Percentiles rank a stretch among this genome's conserved stretches.
phyloP scores from a whole-genome alignment of 2,329 filamentous ascomycete species.

The Geosmithia morbida region DNA sequence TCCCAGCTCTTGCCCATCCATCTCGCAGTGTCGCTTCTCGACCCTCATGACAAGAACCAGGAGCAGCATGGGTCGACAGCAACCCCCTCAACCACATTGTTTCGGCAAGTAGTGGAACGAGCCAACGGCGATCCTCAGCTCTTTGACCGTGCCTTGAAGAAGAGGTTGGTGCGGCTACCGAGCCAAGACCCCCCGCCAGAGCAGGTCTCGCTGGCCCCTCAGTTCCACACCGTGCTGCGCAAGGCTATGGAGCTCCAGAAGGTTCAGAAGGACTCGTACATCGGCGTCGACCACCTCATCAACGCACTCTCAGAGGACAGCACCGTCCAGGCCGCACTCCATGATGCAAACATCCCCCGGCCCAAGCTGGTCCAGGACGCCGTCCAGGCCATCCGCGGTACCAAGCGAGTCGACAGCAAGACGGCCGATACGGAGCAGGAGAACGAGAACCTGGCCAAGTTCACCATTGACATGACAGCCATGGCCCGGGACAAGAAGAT shows the following conservation, averaged over 20 bases:
- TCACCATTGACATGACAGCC: conserved; percentile 96
- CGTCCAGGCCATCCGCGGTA: conserved; percentile 84
- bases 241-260: conserved; percentile 83
- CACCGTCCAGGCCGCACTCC: conserved; percentile 57
- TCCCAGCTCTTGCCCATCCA: conserved; percentile 84
- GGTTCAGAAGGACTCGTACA: conserved; percentile 92
- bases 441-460: conserved; percentile 92
- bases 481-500: conserved; percentile 96
- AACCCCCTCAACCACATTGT: conserved; percentile 54
- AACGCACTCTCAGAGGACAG: conserved; percentile 68
- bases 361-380: conserved; percentile 80
- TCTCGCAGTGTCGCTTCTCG: conserved; percentile 69
- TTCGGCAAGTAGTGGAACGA: conserved; percentile 86
- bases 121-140: conserved; percentile 86
- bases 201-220: conserved; percentile 66
- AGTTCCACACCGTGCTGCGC: conserved; percentile 69
- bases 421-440: conserved; percentile 87
- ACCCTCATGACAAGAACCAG: conserved; percentile 61
- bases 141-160: conserved; percentile 83
- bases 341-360: conserved; percentile 84
- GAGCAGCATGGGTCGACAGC: conserved; percentile 68
- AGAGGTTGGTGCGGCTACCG: conserved; percentile 75
- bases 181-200: conserved; percentile 94
- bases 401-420: conserved; percentile 86
- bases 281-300: conserved; percentile 92